Base-by-base conservation (phyloP, 768 basidiomycete genomes). In the Phlegmacium glaucopus region DNA sequence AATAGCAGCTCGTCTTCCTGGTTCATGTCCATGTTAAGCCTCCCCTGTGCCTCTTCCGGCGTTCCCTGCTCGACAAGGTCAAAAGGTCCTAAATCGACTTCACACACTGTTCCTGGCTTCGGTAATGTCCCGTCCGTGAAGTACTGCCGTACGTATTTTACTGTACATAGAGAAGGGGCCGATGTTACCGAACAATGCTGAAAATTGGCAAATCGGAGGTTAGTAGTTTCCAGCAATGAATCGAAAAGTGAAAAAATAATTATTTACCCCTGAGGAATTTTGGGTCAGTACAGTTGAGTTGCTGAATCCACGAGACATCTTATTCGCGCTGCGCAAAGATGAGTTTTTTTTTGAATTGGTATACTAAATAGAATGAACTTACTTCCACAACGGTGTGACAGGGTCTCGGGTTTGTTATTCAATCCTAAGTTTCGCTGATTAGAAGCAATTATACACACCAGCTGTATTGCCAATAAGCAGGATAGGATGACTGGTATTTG, bases 41-140 rank as follows among this genome's bases (percentile, higher is more conserved):
- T 47, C 30, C 18, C 48, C 18, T n/a, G 29, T 22, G 17, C 25
- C 39, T 16, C 13, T 12, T 9, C 16, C 32, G 30, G 36, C 36
- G n/a, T n/a, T 10, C 32, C 6, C 39, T 15, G 1, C 26, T 7
- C n/a, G n/a, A n/a, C n/a, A n/a, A n/a, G n/a, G 11, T 59, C 52
- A 50, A 70, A 71, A 4, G 63, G 61, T 4, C 56, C 42, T 13
- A 47, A 49, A 15, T 65, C 52, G 4, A 68, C 58, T 2, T 68
- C 46, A 47, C 77, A 78, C 6, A 75, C 56, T 4, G 72, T 74
- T 6, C 63, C 72, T 7, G 61, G 58, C 9, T 54, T 45, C 2
- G 77, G 77, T 2, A 77, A 54, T 2, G 60, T 66, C 3, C 77
- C 75, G 8, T 67, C 45, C 2, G 58, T 43, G 44, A 78, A 73